phyloP scores from a whole-genome alignment of 2,329 filamentous ascomycete species.

The Hymenoscyphus repandus region DNA sequence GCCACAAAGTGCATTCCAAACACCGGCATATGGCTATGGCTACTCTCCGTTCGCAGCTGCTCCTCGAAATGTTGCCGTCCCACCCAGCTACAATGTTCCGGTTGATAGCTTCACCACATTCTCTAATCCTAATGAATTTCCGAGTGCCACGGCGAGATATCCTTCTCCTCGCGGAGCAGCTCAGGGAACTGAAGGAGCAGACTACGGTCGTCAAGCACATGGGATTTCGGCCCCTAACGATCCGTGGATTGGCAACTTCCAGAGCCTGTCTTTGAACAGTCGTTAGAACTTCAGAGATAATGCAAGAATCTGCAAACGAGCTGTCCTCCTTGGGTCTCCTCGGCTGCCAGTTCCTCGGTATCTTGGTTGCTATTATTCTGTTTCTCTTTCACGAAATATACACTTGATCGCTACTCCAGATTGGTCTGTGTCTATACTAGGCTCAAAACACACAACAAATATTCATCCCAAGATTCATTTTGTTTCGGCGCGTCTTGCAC shows the following conservation, averaged over 20 bases:
- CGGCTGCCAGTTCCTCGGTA: not conserved
- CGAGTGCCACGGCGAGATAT: slow-evolving; percentile 43
- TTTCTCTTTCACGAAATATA: too few relatives aligned
- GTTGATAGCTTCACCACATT: slow-evolving; percentile 42
- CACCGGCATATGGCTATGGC: slow-evolving; percentile 35
- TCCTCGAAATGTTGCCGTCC: slow-evolving; percentile 33
- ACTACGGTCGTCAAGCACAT: slow-evolving; percentile 40
- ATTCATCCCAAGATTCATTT: too few relatives aligned
- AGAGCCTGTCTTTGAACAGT: slow-evolving; percentile 64
- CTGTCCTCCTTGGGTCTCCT: not conserved
- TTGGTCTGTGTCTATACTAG: too few relatives aligned
- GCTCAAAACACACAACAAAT: too few relatives aligned
- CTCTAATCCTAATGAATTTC: slow-evolving; percentile 39
- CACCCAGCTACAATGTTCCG: slow-evolving; percentile 33
- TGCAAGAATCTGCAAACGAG: not conserved
- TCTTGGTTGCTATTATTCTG: not conserved
- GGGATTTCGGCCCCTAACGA: slow-evolving; percentile 33
- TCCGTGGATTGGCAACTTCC: slow-evolving; percentile 60
- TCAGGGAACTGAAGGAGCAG: slow-evolving; percentile 35
- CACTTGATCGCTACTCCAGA: too few relatives aligned
- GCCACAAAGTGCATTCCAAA: slow-evolving; percentile 36
- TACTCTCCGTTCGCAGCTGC: slow-evolving; percentile 41
- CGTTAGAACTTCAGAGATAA: slow-evolving; percentile 16
- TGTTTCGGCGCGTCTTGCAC: too few relatives aligned
- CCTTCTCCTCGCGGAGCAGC: slow-evolving; percentile 36